phyloP scores from a whole-genome alignment of 202 grass and related monocot genomes.

The Eragrostis tef region DNA sequence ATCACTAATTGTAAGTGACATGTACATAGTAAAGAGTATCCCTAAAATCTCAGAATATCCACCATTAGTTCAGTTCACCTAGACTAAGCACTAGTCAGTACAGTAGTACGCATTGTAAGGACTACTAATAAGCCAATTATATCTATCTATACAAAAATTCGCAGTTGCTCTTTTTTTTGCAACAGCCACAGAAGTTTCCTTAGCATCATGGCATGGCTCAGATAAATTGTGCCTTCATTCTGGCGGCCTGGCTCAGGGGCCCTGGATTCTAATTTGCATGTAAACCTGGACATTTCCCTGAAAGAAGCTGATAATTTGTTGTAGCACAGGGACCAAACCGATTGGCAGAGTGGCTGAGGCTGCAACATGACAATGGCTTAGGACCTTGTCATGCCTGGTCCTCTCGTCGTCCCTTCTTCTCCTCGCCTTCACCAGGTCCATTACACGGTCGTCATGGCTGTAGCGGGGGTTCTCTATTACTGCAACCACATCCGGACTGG shows the following conservation, averaged over 20 bases:
- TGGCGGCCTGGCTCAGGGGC: not conserved
- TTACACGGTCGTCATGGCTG: slow-evolving; percentile 39
- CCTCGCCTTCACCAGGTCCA: slow-evolving; percentile 48
- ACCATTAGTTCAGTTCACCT: not conserved
- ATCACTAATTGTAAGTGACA: slow-evolving; percentile 7
- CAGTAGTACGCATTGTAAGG: slow-evolving; percentile 7
- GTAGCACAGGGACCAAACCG: slow-evolving; percentile 63
- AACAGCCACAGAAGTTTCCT: slow-evolving; percentile 15
- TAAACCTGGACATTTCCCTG: slow-evolving; percentile 57
- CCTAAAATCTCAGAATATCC: slow-evolving; percentile 1
- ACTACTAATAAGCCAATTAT: slow-evolving; percentile 2
- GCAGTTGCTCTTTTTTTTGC: not conserved
- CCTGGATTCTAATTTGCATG: slow-evolving; percentile 51
- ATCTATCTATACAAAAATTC: slow-evolving; percentile 25
- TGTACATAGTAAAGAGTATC: slow-evolving; percentile 36
- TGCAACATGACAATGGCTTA: slow-evolving; percentile 51
- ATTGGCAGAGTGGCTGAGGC: slow-evolving; percentile 59
- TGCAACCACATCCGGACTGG: slow-evolving; percentile 42
- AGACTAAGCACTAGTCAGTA: not conserved
- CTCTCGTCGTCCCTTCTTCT: slow-evolving; percentile 64
- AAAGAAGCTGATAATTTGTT: slow-evolving; percentile 65
- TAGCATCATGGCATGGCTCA: not conserved
- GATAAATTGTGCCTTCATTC: not conserved
- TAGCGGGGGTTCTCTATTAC: slow-evolving; percentile 13
- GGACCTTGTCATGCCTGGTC: slow-evolving; percentile 51